These are phyloP conservation scores for Aspergillus homomorphus DNA, from an alignment of 495 filamentous ascomycete genomes.

Conservation along the genomic window DNA sequence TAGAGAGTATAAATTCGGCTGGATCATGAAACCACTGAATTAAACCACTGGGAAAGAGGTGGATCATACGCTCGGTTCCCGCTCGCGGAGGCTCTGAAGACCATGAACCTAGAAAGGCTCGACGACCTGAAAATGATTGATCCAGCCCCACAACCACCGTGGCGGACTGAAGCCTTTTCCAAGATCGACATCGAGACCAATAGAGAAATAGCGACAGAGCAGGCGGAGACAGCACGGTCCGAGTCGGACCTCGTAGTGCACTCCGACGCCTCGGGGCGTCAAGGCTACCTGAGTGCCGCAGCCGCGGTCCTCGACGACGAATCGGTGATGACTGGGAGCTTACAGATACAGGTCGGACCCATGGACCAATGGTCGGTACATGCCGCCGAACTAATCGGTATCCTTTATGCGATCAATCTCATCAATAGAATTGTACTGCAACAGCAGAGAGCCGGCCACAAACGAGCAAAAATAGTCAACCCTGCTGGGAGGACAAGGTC, in stretches of 20 bases:
- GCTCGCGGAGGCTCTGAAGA: slow-evolving; percentile 11
- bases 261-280: slow-evolving; percentile 21
- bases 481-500: slow-evolving; percentile 23
- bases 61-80: slow-evolving; percentile 11
- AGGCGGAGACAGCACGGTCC: slow-evolving; percentile 4
- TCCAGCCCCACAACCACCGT: slow-evolving; percentile 19
- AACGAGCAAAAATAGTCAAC: slow-evolving; percentile 13
- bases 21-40: too few relatives aligned
- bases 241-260: slow-evolving; percentile 18
- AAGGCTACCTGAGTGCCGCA: slow-evolving; percentile 20
- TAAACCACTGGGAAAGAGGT: slow-evolving; percentile 6
- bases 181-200: slow-evolving; percentile 22
- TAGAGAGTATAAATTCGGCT: too few relatives aligned
- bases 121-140: slow-evolving; percentile 23
- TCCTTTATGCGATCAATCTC: slow-evolving; percentile 20
- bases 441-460: background rate
- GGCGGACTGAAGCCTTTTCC: slow-evolving; percentile 18
- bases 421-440: background rate
- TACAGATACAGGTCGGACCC: slow-evolving; percentile 18
- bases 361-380: slow-evolving; percentile 25
- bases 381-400: slow-evolving; percentile 22
- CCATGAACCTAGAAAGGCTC: slow-evolving; percentile 10
- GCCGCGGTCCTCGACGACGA: background rate
- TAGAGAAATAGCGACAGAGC: slow-evolving; percentile 19
- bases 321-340: background rate